Evolutionary conservation across 208 protist genomes (phyloP).

Genomic region (Trypanosoma congolense): DNA sequence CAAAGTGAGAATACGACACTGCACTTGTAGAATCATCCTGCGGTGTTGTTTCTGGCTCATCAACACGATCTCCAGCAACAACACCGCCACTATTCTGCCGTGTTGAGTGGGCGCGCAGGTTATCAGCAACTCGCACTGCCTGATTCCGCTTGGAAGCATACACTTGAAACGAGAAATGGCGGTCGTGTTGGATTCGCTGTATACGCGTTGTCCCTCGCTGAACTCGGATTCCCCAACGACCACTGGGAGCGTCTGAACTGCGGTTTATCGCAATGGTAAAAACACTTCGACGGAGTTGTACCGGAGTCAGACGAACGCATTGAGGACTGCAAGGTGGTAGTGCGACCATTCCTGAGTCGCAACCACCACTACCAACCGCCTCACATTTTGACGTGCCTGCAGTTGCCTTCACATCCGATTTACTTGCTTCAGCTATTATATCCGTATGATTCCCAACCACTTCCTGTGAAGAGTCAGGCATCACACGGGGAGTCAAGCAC

Average conservation of each 20-base stretch:
- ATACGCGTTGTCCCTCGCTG: slow-evolving; percentile 50
- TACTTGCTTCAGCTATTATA: too few relatives aligned
- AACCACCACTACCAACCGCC: background rate
- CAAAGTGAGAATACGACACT: slow-evolving; percentile 23
- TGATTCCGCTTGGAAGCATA: slow-evolving; percentile 57
- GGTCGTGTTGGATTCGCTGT: slow-evolving; percentile 45
- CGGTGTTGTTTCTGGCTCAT: background rate
- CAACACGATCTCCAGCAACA: background rate
- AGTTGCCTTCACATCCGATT: background rate
- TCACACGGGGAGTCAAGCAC: too few relatives aligned
- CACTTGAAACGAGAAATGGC: slow-evolving; percentile 64
- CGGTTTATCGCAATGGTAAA: slow-evolving; percentile 76
- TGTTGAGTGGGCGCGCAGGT: slow-evolving; percentile 23
- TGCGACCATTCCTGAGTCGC: background rate
- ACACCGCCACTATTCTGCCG: background rate
- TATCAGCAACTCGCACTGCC: slow-evolving; percentile 56
- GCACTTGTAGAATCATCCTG: slow-evolving; percentile 1
- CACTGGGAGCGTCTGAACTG: slow-evolving; percentile 19
- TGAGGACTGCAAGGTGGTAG: slow-evolving; percentile 21
- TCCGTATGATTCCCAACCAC: too few relatives aligned
- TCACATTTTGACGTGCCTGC: background rate
- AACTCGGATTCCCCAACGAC: slow-evolving; percentile 69
- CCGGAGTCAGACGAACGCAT: slow-evolving; percentile 23
- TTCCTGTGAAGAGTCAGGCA: too few relatives aligned
- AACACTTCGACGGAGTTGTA: slow-evolving; percentile 32